A percentile compares a stretch with the other conserved stretches of the same genome.
Conservation (phyloP, 495 filamentous ascomycete species). For the Hypoxylon perforatum region DNA sequence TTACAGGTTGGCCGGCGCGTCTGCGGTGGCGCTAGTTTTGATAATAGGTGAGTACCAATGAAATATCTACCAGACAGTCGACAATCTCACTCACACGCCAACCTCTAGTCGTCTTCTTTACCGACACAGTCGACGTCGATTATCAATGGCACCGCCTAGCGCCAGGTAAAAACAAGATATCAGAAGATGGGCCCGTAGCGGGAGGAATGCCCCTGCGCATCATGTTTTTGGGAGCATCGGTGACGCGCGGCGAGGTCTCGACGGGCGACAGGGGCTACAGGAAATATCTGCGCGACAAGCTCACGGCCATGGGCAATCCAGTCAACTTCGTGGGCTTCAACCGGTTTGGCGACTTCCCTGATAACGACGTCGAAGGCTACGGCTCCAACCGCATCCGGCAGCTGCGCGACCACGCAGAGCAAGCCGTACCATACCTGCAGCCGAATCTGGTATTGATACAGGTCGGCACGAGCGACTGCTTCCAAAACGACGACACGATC, state of each 20-base stretch:
- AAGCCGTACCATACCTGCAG: slow-evolving; percentile 41
- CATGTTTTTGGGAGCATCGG: slow-evolving; percentile 46
- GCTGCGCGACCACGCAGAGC: slow-evolving; percentile 31
- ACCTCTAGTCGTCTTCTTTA: slow-evolving; percentile 23
- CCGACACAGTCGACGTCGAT: slow-evolving; percentile 34
- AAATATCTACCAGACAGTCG: too few species aligned
- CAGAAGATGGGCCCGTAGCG: slow-evolving; percentile 20
- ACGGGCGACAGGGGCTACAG: slow-evolving; percentile 43
- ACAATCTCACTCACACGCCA: slow-evolving; percentile 19
- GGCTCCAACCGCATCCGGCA: slow-evolving; percentile 41
- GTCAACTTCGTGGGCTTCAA: slow-evolving; percentile 49
- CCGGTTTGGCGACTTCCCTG: slow-evolving; percentile 43
- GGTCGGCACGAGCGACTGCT: slow-evolving; percentile 47
- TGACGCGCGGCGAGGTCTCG: slow-evolving; percentile 45
- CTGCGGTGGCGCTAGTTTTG: slow-evolving; percentile 9
- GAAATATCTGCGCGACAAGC: slow-evolving; percentile 41
- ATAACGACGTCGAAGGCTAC: slow-evolving; percentile 47
- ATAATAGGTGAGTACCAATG: slow-evolving; percentile 34
- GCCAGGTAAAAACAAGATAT: slow-evolving; percentile 2
- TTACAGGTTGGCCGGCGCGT: slow-evolving; percentile 21
- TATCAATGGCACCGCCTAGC: slow-evolving; percentile 29
- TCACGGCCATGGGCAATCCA: slow-evolving; percentile 37
- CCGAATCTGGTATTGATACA: slow-evolving; percentile 45
- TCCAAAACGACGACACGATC: slow-evolving; percentile 42
- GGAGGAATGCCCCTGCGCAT: slow-evolving; percentile 40